phyloP scores from a whole-genome alignment of 441 rosid species.

The Biscutella laevigata region DNA sequence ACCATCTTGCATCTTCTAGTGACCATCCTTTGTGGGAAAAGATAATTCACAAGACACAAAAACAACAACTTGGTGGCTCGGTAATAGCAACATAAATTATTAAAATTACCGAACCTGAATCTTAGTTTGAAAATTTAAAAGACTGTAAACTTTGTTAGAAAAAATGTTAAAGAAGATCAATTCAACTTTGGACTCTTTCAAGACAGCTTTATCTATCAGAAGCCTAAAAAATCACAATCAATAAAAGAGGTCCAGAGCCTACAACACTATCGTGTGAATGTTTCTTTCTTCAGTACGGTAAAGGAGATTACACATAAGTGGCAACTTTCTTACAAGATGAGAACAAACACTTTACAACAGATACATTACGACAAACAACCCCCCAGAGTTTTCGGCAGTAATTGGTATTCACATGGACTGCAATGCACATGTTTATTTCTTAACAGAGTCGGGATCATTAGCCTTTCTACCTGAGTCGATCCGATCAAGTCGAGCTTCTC shows the following conservation, averaged over 20 bases:
- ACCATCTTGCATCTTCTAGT: constrained; percentile 1
- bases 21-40: not conserved
- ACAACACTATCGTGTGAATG: constrained; percentile 15
- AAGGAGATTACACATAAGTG: constrained; percentile 1
- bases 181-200: not conserved
- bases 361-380: not conserved
- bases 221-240: constrained; percentile 14
- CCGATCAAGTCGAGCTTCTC: constrained; percentile 54
- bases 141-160: not conserved
- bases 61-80: constrained; percentile 10
- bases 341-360: constrained; percentile 17
- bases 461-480: constrained; percentile 36
- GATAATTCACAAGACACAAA: not conserved
- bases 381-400: too few relatives aligned
- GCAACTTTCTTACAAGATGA: not conserved
- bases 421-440: constrained; percentile 10
- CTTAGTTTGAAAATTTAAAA: not conserved
- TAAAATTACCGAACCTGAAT: not conserved
- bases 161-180: not conserved
- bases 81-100: not conserved
- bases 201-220: not conserved
- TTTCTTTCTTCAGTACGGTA: constrained; percentile 12
- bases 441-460: constrained; percentile 29
- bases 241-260: constrained; percentile 13
- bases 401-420: constrained; percentile 16